Conservation (phyloP, 75 land plant species). For the Cunninghamia lanceolata region DNA sequence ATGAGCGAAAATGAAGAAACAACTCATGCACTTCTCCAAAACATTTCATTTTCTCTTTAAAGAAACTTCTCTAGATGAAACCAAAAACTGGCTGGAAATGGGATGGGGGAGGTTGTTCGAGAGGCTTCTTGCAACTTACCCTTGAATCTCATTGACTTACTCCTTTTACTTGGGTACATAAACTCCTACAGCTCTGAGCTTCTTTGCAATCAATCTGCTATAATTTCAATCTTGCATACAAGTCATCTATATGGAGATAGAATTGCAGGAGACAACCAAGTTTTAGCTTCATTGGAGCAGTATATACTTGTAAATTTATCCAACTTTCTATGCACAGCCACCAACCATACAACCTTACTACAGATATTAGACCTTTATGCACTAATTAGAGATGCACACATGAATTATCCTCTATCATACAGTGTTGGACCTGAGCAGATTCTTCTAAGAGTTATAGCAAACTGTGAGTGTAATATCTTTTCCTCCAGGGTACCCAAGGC, state of each 20-base stretch:
- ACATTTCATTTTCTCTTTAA: conserved; percentile 50
- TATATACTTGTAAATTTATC: conserved; percentile 49
- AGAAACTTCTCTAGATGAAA: conserved; percentile 19
- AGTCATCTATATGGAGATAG: conserved; percentile 68
- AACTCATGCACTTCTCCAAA: conserved; percentile 45
- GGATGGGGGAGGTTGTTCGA: too few relatives aligned
- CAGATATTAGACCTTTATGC: conserved; percentile 62
- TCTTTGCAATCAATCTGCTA: conserved; percentile 56
- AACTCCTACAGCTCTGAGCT: conserved; percentile 34
- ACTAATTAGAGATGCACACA: conserved; percentile 25
- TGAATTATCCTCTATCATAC: conserved; percentile 21
- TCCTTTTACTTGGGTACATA: too few relatives aligned
- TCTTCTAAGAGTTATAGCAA: conserved; percentile 41
- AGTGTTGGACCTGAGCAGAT: conserved; percentile 71
- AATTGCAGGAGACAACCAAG: conserved; percentile 67
- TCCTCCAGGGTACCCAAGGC: too few relatives aligned
- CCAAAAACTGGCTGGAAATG: conserved; percentile 38
- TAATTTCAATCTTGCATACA: too few relatives aligned
- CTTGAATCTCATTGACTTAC: conserved; percentile 63
- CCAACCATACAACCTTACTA: conserved; percentile 21
- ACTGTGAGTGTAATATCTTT: too few relatives aligned
- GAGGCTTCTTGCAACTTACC: conserved; percentile 47
- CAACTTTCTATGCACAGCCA: conserved; percentile 16
- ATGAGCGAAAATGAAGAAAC: conserved; percentile 53
- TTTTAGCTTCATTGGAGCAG: conserved; percentile 77